Conservation (phyloP, 495 filamentous ascomycete genomes). For the Hypoxylon intermedium region DNA sequence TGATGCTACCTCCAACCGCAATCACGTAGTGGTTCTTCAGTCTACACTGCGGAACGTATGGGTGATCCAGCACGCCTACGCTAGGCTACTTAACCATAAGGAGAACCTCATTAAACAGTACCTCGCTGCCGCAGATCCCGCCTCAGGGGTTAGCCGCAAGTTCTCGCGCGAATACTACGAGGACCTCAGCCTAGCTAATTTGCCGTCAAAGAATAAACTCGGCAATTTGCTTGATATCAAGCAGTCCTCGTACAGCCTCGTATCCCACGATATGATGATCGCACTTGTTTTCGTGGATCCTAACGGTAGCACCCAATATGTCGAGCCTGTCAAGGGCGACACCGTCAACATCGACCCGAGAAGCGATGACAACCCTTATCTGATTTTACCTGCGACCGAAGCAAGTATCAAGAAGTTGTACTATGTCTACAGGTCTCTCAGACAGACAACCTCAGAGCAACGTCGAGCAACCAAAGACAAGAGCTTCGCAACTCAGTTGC, state of each 20-base stretch:
- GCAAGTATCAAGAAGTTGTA: constrained; percentile 32
- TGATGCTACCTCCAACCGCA: neutral
- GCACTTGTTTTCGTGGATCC: constrained; percentile 3
- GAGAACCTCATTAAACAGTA: constrained; percentile 23
- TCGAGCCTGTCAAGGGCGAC: constrained; percentile 19
- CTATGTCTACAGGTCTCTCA: constrained; percentile 15
- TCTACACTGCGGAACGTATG: constrained; percentile 32
- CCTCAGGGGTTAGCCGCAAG: constrained; percentile 7
- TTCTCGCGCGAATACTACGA: constrained; percentile 35
- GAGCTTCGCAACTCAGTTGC: constrained; percentile 19
- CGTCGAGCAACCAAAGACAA: constrained; percentile 26
- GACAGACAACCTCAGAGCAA: constrained; percentile 20
- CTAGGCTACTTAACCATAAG: constrained; percentile 17
- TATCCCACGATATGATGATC: constrained; percentile 20
- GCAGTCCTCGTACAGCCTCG: constrained; percentile 16
- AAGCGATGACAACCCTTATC: constrained; percentile 3
- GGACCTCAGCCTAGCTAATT: constrained; percentile 5
- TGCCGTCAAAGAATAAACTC: constrained; percentile 28
- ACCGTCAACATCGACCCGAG: neutral
- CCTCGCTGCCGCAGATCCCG: neutral
- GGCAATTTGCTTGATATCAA: constrained; percentile 32
- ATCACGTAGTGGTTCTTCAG: constrained; percentile 8
- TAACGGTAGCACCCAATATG: constrained; percentile 2
- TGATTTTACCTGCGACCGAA: constrained; percentile 16
- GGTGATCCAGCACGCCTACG: constrained; percentile 30